Conservation (phyloP, 202 grass and related monocot species). For the Setaria italica region DNA sequence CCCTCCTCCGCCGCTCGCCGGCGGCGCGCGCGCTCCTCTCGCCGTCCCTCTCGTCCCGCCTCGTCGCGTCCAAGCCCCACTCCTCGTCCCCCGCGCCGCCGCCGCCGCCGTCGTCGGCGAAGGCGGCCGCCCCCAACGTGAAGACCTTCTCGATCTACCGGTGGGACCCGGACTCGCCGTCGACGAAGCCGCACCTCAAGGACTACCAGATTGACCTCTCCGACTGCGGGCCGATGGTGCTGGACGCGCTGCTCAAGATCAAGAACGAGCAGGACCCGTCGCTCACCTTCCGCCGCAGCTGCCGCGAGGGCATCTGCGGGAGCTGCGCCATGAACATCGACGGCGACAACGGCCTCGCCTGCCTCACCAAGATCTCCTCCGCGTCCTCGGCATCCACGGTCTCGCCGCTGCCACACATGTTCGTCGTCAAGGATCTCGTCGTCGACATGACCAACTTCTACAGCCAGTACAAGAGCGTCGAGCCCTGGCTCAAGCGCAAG, state of each 20-base stretch:
- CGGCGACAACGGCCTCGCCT: slow-evolving; percentile 92
- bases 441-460: slow-evolving; percentile 99
- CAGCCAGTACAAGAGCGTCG: slow-evolving; percentile 97
- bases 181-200: slow-evolving; percentile 76
- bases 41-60: slow-evolving; percentile 58
- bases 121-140: slow-evolving; percentile 2
- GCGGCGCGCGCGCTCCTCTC: slow-evolving; percentile 58
- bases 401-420: slow-evolving; percentile 96
- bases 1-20: slow-evolving; percentile 73
- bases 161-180: slow-evolving; percentile 85
- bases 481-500: slow-evolving; percentile 94
- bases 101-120: neutral
- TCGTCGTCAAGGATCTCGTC: slow-evolving; percentile 93
- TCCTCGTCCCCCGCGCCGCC: slow-evolving; percentile 62
- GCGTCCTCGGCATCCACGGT: slow-evolving; percentile 48
- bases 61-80: slow-evolving; percentile 65
- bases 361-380: slow-evolving; percentile 86
- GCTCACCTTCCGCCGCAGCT: slow-evolving; percentile 91
- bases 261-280: slow-evolving; percentile 97
- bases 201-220: slow-evolving; percentile 82
- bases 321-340: slow-evolving; percentile 98
- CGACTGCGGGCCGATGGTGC: slow-evolving; percentile 87
- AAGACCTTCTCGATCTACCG: slow-evolving; percentile 99
- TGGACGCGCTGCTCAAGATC: slow-evolving; percentile 95
- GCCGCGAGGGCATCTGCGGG: slow-evolving; percentile 94